Conservation (phyloP, 805 yeast genomes). For the Scheffersomyces ergatensis region DNA sequence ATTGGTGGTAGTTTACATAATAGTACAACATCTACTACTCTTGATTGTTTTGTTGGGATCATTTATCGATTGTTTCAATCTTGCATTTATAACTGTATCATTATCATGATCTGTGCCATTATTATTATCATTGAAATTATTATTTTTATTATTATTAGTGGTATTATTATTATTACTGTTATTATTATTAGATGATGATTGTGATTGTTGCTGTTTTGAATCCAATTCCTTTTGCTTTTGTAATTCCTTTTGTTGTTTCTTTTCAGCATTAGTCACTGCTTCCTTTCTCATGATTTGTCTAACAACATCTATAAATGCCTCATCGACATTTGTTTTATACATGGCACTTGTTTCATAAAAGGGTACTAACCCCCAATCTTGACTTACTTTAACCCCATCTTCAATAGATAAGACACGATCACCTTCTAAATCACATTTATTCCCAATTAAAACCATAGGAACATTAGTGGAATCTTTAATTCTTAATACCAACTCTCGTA, state of each 20-base stretch:
- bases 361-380: slow-evolving; percentile 85
- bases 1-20: slow-evolving; percentile 24
- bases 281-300: slow-evolving; percentile 86
- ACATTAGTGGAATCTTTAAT: slow-evolving; percentile 75
- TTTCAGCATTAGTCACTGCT: slow-evolving; percentile 42
- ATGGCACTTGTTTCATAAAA: slow-evolving; percentile 94
- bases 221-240: slow-evolving; percentile 25
- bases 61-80: slow-evolving; percentile 17
- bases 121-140: slow-evolving; percentile 1
- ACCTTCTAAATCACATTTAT: slow-evolving; percentile 79
- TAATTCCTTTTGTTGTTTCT: slow-evolving; percentile 42
- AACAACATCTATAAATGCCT: slow-evolving; percentile 84
- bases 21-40: slow-evolving; percentile 27
- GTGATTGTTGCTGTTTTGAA: slow-evolving; percentile 12
- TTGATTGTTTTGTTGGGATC: slow-evolving; percentile 10
- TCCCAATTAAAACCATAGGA: slow-evolving; percentile 89
- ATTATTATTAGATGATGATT: neutral
- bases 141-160: neutral
- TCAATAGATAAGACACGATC: slow-evolving; percentile 76
- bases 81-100: slow-evolving; percentile 6
- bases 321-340: slow-evolving; percentile 84
- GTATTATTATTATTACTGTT: slow-evolving; percentile 1
- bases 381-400: slow-evolving; percentile 80
- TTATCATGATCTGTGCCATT: slow-evolving; percentile 6
- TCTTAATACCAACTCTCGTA: slow-evolving; percentile 80